Evolutionary conservation across 495 filamentous ascomycete genomes (phyloP), one percentile per base, ranked within the genome.

Genomic region (Aspergillus wentii): DNA sequence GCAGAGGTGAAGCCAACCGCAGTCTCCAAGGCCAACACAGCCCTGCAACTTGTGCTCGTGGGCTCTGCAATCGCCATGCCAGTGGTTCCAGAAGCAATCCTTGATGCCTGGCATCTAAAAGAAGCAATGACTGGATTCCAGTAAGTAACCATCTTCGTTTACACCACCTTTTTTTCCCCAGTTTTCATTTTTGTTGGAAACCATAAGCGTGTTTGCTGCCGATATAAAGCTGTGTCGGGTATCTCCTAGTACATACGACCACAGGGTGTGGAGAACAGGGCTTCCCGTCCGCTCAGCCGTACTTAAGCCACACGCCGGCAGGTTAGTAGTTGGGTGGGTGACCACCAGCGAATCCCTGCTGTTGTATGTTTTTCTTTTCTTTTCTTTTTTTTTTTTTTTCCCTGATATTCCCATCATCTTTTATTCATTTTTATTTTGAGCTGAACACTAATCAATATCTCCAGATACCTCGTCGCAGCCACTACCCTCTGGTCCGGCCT

Each of bases 1-100:
- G 92, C 92, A 1, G 92, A 97, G 59, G 92, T 98, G 4, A 83
- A 83, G 46, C 92, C 92, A 0, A 98, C 92, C 0, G 78, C 71
- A 11, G 87, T 98, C 46, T 92, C 85, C 46, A 98, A 98, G 72
- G 76, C 82, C 41, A 94, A 94, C 47, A 94, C 88, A 1, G 81
- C 81, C 2, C 52, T 94, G 52, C 88, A 94, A 59, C 56, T 94
- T 23, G 78, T 78, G 10, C 64, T 94, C 35, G 83, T 94, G 49
- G 88, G 86, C 5, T 67, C 76, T 21, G 87, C 83, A 3, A 89
- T 87, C 51, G 78, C 78, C 1, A 68, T 85, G 40, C 88, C 88
- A 5, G 59, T 94, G 4, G 28, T 88, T 5, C 66, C 72, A 1
- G 62, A 72, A 51, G 44, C 48, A 28, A 43, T 58, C 35, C 51